Base-by-base conservation (phyloP, 2,329 filamentous ascomycete species). In the Verticillium nonalfalfae region DNA sequence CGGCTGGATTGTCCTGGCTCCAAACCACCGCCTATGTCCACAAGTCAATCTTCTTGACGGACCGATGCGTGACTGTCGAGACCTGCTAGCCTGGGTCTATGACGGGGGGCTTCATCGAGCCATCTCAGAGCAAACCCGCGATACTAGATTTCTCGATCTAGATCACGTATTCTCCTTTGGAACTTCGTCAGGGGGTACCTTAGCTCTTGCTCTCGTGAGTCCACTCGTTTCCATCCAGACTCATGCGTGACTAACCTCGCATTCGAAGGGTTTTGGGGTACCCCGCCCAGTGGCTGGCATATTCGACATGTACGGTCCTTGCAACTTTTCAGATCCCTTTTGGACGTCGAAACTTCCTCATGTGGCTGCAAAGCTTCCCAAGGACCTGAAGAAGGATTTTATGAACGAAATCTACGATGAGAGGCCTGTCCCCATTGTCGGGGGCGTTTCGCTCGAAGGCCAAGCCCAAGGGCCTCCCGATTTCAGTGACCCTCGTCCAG, bases 301-400 rank as follows among this genome's bases (percentile, higher is more conserved):
- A 57, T 71, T 74, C 56, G 71, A 75, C 62, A 71, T 79, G 66
- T 78, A 79, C 65, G 76, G 75, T n/a, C 71, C 76, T 1, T 74
- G 73, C 33, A 69, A 74, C 66, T 78, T 79, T 63, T 64, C 68
- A 0, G 62, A 76, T 54, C 65, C 72, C 0, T 74, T 74, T 65
- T 79, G 76, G 77, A 71, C 65, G 1, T 63, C 65, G 10, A 68
- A 70, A 2, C 64, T 78, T 10, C 69, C 72, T 0, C 67, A 72
- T 5, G 59, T 76, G 7, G 64, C 63, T 1, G 61, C 67, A 2
- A 73, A 67, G 21, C 66, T 74, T 0, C 73, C 72, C 0, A 34
- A 60, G 1, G 63, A 66, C 0, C 65, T 75, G 0, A 62, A 66
- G 0, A 15, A 66, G 0, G 65, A 69, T 0, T 76, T 78, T 59